Conservation (phyloP, 495 filamentous ascomycete genomes). For the Neurospora sp. region DNA sequence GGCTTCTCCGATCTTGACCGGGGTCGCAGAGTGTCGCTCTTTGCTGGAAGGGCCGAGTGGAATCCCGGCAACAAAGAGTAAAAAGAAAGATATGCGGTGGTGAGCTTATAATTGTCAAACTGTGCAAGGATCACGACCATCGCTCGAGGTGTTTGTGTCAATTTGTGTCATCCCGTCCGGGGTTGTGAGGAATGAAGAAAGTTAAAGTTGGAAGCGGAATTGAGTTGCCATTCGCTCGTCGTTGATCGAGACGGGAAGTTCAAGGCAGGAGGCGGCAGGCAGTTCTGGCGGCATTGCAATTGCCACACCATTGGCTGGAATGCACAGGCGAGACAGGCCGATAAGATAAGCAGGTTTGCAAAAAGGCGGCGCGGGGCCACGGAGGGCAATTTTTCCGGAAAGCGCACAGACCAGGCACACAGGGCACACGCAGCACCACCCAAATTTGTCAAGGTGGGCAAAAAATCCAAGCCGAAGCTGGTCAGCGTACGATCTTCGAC, state of each 20-base stretch:
- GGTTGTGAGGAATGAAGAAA: background rate
- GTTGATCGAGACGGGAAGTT: background rate
- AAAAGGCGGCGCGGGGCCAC: background rate
- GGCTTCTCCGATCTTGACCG: background rate
- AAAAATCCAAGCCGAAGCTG: slow-evolving; percentile 15
- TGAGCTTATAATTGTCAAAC: background rate
- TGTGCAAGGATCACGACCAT: background rate
- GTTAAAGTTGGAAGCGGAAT: background rate
- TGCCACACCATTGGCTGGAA: background rate
- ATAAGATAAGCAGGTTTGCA: background rate
- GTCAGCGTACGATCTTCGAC: slow-evolving; percentile 20
- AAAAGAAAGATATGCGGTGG: background rate
- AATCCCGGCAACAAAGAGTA: background rate
- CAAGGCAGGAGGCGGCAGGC: background rate
- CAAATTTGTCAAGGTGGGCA: slow-evolving; percentile 25
- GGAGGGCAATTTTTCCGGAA: background rate
- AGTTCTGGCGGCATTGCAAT: background rate
- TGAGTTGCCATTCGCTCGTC: background rate
- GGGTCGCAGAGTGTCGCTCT: background rate
- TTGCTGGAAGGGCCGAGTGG: background rate
- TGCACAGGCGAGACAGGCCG: too few relatives aligned
- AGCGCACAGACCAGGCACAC: slow-evolving; percentile 4
- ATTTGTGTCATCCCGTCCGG: background rate
- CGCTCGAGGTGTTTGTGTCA: background rate
- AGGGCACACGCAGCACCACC: slow-evolving; percentile 15